Conservation (phyloP, 345 rosid genomes). For the Bruguiera sexangula region DNA sequence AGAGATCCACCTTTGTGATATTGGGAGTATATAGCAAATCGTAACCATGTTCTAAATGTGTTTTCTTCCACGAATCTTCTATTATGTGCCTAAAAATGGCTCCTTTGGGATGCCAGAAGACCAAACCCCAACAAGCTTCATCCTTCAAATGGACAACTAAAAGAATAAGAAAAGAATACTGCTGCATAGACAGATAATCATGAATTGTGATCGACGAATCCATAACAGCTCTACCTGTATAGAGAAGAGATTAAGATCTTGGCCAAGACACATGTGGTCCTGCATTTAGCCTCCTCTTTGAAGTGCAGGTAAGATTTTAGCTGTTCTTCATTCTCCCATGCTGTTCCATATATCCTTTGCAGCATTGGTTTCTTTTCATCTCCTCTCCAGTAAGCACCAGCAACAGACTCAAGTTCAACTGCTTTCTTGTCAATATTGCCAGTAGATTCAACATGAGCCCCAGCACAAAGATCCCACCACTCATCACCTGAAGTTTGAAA, state of each 20-base stretch:
- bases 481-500: conserved; percentile 55
- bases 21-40: conserved; percentile 89
- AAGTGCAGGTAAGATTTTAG: conserved; percentile 79
- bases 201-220: not conserved
- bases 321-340: conserved; percentile 93
- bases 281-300: conserved; percentile 91
- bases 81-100: conserved; percentile 76
- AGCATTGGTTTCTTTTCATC: conserved; percentile 89
- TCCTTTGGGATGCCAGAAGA: conserved; percentile 98
- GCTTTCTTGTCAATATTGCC: conserved; percentile 76
- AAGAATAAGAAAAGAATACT: not conserved
- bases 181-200: not conserved
- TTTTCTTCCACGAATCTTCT: conserved; percentile 86
- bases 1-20: conserved; percentile 88
- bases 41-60: conserved; percentile 66
- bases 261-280: conserved; percentile 96
- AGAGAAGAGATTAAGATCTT: conserved; percentile 92
- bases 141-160: conserved; percentile 40
- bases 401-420: conserved; percentile 90
- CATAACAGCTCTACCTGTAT: conserved; percentile 56
- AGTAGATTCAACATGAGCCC: conserved; percentile 90
- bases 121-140: conserved; percentile 98
- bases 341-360: conserved; percentile 97
- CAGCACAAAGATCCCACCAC: conserved; percentile 99
- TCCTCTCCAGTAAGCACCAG: conserved; percentile 99